Evolutionary conservation across 2,329 filamentous ascomycete species (phyloP).

Genomic region (Grosmannia huntii): DNA sequence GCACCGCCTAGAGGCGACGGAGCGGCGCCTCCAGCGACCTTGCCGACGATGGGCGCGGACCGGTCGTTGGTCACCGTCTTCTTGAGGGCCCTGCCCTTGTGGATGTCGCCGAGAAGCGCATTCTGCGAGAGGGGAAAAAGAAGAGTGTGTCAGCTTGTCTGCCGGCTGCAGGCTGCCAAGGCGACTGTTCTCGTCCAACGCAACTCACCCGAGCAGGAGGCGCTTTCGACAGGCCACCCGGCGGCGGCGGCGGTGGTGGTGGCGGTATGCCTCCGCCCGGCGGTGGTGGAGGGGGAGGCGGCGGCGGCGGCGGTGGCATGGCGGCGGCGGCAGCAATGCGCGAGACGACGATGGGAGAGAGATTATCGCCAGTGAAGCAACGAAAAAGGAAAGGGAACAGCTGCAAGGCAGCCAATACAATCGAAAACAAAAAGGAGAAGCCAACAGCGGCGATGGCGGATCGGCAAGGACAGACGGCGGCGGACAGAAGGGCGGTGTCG

Average conservation of each 20-base stretch:
- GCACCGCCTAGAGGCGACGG: conserved; percentile 58
- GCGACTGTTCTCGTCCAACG: neutral
- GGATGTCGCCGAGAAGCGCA: conserved; percentile 77
- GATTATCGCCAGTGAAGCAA: neutral
- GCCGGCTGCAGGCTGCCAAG: no score
- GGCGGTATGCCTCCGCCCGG: conserved; percentile 22
- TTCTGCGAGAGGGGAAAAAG: conserved; percentile 39
- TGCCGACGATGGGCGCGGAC: conserved; percentile 62
- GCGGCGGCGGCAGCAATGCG: neutral
- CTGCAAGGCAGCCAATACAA: no score
- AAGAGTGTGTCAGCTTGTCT: no score
- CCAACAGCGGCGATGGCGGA: neutral
- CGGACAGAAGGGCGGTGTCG: no score
- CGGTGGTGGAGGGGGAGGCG: conserved; percentile 10
- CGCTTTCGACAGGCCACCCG: conserved; percentile 44
- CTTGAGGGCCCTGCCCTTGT: conserved; percentile 66
- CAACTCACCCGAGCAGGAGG: conserved; percentile 28
- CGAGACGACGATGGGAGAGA: neutral
- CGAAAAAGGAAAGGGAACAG: neutral
- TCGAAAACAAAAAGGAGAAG: neutral
- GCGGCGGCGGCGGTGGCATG: conserved; percentile 21
- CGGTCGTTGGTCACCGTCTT: conserved; percentile 88
- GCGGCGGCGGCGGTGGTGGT: conserved; percentile 47
- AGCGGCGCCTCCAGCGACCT: conserved; percentile 32
- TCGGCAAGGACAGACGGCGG: neutral